A percentile compares a stretch with the other conserved stretches of the same genome.
These are phyloP conservation scores for Didymella pinodella DNA, from an alignment of 2,329 filamentous ascomycete genomes.

Conservation along the genomic window DNA sequence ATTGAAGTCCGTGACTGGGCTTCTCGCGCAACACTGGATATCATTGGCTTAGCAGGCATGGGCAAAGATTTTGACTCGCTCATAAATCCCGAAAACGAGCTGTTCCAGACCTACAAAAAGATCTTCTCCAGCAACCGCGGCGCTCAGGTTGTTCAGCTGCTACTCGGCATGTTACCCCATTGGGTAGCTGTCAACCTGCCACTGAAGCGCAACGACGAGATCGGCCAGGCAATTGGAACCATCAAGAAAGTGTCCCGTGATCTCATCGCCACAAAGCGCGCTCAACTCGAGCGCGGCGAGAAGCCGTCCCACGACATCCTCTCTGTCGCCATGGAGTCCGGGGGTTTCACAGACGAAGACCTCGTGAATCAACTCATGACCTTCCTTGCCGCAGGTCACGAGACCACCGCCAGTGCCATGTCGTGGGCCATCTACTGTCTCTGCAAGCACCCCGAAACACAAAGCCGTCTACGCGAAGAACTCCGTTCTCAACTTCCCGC, in stretches of 20 bases:
- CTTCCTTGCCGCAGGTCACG: conserved; percentile 75
- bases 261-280: conserved; percentile 75
- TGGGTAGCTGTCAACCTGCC: conserved; percentile 71
- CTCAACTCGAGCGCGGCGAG: conserved; percentile 56
- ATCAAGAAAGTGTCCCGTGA: conserved; percentile 69
- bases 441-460: conserved; percentile 58
- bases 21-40: conserved; percentile 64
- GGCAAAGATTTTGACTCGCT: conserved; percentile 64
- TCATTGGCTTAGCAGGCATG: conserved; percentile 66
- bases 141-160: conserved; percentile 64
- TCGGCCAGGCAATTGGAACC: conserved; percentile 46
- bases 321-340: conserved; percentile 78
- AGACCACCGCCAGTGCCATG: conserved; percentile 64
- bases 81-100: conserved; percentile 59
- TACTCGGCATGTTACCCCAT: conserved; percentile 69
- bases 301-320: conserved; percentile 74
- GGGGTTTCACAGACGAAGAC: conserved; percentile 77
- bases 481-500: conserved; percentile 58
- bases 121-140: conserved; percentile 60
- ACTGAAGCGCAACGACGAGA: conserved; percentile 68
- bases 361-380: conserved; percentile 92
- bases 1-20: conserved; percentile 58
- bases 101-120: conserved; percentile 61
- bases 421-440: conserved; percentile 64
- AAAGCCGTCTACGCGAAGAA: conserved; percentile 60